These are phyloP conservation scores for Nemophila menziesii DNA, from an alignment of 257 asterid species.

Conservation along the genomic window DNA sequence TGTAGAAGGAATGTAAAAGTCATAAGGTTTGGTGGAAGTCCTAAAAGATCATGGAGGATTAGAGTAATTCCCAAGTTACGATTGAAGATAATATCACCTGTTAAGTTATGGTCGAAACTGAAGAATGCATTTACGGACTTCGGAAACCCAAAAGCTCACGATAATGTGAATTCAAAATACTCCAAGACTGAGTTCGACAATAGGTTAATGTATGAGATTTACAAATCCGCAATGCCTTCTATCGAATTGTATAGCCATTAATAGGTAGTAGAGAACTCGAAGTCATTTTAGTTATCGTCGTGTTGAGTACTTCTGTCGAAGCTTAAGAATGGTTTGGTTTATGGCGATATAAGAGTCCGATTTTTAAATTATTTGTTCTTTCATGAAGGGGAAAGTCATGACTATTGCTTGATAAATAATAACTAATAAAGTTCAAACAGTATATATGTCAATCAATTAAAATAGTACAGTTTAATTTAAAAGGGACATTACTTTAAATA, in stretches of 20 bases:
- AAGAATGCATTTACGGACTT: conserved; percentile 26
- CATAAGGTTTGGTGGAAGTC: conserved; percentile 14
- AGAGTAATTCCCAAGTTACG: conserved; percentile 16
- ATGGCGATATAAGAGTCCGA: too few relatives aligned
- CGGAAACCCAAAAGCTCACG: conserved; percentile 19
- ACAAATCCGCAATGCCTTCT: conserved; percentile 50
- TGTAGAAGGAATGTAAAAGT: conserved; percentile 11
- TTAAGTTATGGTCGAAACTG: conserved; percentile 19
- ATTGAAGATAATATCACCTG: conserved; percentile 18
- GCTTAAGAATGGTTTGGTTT: too few relatives aligned
- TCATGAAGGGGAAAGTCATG: too few relatives aligned
- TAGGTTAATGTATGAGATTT: conserved; percentile 62
- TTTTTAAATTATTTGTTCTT: too few relatives aligned
- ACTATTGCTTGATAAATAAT: too few relatives aligned
- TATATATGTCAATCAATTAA: too few relatives aligned
- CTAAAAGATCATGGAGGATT: conserved; percentile 18
- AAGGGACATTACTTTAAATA: too few relatives aligned
- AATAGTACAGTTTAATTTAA: too few relatives aligned
- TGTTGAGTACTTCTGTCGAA: too few relatives aligned
- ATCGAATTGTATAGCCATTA: conserved; percentile 28
- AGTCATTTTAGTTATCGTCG: too few relatives aligned
- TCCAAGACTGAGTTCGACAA: conserved; percentile 42
- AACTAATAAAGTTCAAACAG: too few relatives aligned
- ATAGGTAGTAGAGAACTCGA: too few relatives aligned
- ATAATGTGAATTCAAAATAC: conserved; percentile 10